Evolutionary conservation across 2,329 filamentous ascomycete genomes (phyloP), one percentile per base, ranked within the genome.

Genomic region (Aciculosporium take): DNA sequence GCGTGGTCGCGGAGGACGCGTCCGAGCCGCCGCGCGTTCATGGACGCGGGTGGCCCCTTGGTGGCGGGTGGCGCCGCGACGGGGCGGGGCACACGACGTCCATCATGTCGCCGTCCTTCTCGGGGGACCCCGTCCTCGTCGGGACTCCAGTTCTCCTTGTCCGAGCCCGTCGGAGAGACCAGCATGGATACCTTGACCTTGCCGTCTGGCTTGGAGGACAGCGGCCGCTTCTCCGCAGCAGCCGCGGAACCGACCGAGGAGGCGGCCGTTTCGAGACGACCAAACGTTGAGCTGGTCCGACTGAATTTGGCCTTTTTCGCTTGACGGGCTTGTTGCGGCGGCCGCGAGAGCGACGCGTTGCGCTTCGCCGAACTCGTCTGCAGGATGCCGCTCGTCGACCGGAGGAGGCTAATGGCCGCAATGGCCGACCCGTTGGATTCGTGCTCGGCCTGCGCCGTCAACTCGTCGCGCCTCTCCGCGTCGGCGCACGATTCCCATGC

Each of bases 401-500:
- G 73, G 46, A 94, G 70, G 24, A 94, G 69, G 48, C 78, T 85
- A 45, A 94, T 91, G 28, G 84, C 85, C 27, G 83, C 83, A 45
- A 82, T 74, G 41, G 84, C 85, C 32, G 83, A 88, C 18, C 84
- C 85, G 49, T 72, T 84, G 7, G 76, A 76, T 55, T 93, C 85
- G 50, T 84, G 79, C 61, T 89, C 82, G 8, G 84, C 83, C 49
- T 85, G 81, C n/a, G 75, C 74, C 18, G 81, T 87, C 42, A 94
- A 65, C 49, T 86, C 83, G 53, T 86, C 84, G 33, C 82, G 79
- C 39, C 74, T 66, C 49, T 91, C 84, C 7, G 80, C 79, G 55
- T 94, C 85, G 53, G 85, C 89, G 64, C 84, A 88, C 43, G 86
- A 86, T 54, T 94, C 85, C 89, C 89, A 95, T 6, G 82, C 84